These are phyloP conservation scores for Melocanna baccifera DNA, from an alignment of 176 grass and related monocot genomes.

Conservation along the genomic window DNA sequence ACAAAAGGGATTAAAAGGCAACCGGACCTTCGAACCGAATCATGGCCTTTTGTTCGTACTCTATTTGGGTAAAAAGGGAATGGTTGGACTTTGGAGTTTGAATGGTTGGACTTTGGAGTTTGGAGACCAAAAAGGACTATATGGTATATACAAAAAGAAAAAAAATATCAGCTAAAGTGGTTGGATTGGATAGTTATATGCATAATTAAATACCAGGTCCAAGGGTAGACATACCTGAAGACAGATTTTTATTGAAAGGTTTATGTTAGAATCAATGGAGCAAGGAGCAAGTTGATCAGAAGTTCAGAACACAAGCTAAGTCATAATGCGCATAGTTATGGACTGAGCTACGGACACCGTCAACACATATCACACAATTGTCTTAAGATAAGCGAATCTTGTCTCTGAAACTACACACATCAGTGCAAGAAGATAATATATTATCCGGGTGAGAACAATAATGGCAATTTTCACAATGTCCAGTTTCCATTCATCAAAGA, in stretches of 20 bases:
- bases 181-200: neutral
- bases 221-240: neutral
- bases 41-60: slow-evolving; percentile 26
- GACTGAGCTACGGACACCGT: neutral
- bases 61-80: neutral
- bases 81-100: slow-evolving; percentile 1
- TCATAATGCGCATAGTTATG: neutral
- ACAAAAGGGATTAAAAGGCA: neutral
- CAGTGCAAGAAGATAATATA: neutral
- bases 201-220: neutral
- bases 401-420: neutral
- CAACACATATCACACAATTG: neutral
- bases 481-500: neutral
- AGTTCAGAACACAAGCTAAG: neutral
- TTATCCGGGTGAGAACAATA: neutral
- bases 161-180: slow-evolving; percentile 6
- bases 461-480: neutral
- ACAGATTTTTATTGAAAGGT: neutral
- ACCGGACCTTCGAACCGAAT: slow-evolving; percentile 23
- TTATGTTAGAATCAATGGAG: neutral
- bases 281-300: neutral
- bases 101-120: neutral
- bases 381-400: neutral
- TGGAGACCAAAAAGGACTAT: slow-evolving; percentile 16
- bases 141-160: neutral